A percentile compares a stretch with the other conserved stretches of the same genome.
Evolutionary conservation across 495 filamentous ascomycete species (phyloP).

Genomic region (Lepraria neglecta): DNA sequence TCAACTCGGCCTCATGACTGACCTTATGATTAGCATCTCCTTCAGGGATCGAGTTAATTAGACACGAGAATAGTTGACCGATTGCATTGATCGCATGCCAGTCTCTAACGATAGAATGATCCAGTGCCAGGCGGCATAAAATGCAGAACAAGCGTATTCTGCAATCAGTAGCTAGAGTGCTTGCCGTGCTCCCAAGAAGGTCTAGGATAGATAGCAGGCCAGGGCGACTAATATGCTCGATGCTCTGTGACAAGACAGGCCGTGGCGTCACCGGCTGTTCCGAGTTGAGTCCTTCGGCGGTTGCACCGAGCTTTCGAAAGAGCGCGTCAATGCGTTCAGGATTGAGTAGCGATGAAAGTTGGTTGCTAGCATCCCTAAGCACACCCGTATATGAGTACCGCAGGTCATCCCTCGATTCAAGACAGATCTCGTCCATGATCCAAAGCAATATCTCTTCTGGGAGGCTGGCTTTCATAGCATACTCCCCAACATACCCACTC

Average conservation of each 20-base stretch:
- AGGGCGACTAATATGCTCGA: slow-evolving; percentile 10
- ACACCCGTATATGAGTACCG: slow-evolving; percentile 57
- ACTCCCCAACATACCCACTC: slow-evolving; percentile 59
- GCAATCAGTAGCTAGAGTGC: slow-evolving; percentile 35
- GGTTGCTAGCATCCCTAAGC: slow-evolving; percentile 27
- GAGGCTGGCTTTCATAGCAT: slow-evolving; percentile 48
- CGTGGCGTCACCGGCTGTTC: slow-evolving; percentile 15
- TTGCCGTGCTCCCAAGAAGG: slow-evolving; percentile 33
- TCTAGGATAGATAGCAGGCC: slow-evolving; percentile 33
- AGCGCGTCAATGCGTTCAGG: slow-evolving; percentile 16
- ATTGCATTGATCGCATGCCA: slow-evolving; percentile 37
- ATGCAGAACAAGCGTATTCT: slow-evolving; percentile 16
- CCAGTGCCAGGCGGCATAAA: slow-evolving; percentile 53
- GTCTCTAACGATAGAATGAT: slow-evolving; percentile 45
- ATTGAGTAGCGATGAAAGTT: slow-evolving; percentile 19
- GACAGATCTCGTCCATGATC: slow-evolving; percentile 63
- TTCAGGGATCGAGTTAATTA: slow-evolving; percentile 37
- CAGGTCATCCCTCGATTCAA: slow-evolving; percentile 55
- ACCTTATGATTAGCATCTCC: slow-evolving; percentile 34
- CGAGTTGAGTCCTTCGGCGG: slow-evolving; percentile 20
- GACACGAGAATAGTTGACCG: slow-evolving; percentile 40
- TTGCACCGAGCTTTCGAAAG: slow-evolving; percentile 26
- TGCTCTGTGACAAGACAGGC: neutral
- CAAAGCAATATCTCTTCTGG: slow-evolving; percentile 68
- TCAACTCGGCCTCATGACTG: slow-evolving; percentile 12